A percentile compares a stretch with the other conserved stretches of the same genome.
Evolutionary conservation across 495 filamentous ascomycete species (phyloP).

Genomic region (Penicillium waksmanii): DNA sequence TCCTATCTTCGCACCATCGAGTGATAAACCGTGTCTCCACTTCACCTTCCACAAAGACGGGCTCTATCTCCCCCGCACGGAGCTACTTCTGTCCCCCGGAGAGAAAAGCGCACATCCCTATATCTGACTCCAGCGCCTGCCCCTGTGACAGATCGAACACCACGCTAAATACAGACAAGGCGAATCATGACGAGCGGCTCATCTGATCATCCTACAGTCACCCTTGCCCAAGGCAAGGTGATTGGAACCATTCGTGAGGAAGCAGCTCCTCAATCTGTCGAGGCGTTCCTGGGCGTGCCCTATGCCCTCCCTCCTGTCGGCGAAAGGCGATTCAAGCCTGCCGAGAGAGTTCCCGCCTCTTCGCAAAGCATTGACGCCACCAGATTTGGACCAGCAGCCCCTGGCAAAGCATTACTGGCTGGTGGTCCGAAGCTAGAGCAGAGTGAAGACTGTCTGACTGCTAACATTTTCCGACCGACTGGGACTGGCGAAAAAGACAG

Average conservation of each 20-base stretch:
- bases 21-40: constrained; percentile 21
- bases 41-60: not conserved
- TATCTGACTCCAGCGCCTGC: not conserved
- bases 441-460: constrained; percentile 58
- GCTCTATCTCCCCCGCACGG: constrained; percentile 25
- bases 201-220: constrained; percentile 37
- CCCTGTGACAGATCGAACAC: not conserved
- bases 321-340: constrained; percentile 58
- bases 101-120: constrained; percentile 7
- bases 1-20: constrained; percentile 4
- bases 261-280: constrained; percentile 49
- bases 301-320: constrained; percentile 60
- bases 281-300: constrained; percentile 64
- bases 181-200: constrained; percentile 9
- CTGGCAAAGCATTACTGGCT: constrained; percentile 29
- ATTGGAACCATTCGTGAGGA: constrained; percentile 49
- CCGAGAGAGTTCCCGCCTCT: constrained; percentile 40
- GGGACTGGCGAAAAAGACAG: constrained; percentile 31
- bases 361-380: constrained; percentile 45
- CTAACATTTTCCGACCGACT: constrained; percentile 55
- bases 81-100: constrained; percentile 24
- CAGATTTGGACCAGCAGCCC: constrained; percentile 34
- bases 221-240: constrained; percentile 57
- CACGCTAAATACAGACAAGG: not conserved
- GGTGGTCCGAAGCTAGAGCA: constrained; percentile 37